Percentiles rank a stretch among this genome's conserved stretches.
These are phyloP conservation scores for Penicillium riverlandense DNA, from an alignment of 495 filamentous ascomycete genomes.

Conservation along the genomic window DNA sequence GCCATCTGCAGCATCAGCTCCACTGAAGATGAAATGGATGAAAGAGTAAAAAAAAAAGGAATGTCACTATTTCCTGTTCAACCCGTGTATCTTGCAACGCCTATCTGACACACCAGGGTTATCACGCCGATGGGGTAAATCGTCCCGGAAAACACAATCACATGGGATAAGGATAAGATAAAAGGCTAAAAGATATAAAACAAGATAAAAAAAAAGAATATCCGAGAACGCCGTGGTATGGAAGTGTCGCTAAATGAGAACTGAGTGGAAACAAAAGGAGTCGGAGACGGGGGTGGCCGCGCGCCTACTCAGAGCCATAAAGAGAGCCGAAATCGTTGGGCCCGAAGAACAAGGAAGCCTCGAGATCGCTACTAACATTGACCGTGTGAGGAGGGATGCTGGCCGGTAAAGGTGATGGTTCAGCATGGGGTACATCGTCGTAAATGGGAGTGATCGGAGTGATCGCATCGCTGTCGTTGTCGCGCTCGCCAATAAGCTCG, in stretches of 20 bases:
- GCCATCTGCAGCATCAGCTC: constrained; percentile 7
- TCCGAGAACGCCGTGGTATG: constrained; percentile 18
- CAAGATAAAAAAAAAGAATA: background rate
- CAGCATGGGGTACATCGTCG: background rate
- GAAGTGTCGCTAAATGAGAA: constrained; percentile 17
- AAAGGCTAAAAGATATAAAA: constrained; percentile 1
- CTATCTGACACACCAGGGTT: constrained; percentile 3
- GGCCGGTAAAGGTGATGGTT: constrained; percentile 1
- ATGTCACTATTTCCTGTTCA: constrained; percentile 1
- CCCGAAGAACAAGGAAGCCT: constrained; percentile 1
- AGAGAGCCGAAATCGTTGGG: constrained; percentile 1
- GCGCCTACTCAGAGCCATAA: constrained; percentile 10
- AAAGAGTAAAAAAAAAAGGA: background rate
- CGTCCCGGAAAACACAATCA: constrained; percentile 2
- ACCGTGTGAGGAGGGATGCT: background rate
- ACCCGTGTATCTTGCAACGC: constrained; percentile 6
- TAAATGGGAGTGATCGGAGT: background rate
- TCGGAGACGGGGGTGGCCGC: background rate
- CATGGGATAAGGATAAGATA: background rate
- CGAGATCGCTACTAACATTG: background rate
- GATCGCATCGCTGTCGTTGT: constrained; percentile 3
- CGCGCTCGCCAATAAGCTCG: constrained; percentile 14
- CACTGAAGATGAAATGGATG: constrained; percentile 2
- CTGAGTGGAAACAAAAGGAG: background rate
- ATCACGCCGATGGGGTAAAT: constrained; percentile 6